phyloP scores from a whole-genome alignment of 2,329 filamentous ascomycete genomes.

The Nigrospora sphaerica region DNA sequence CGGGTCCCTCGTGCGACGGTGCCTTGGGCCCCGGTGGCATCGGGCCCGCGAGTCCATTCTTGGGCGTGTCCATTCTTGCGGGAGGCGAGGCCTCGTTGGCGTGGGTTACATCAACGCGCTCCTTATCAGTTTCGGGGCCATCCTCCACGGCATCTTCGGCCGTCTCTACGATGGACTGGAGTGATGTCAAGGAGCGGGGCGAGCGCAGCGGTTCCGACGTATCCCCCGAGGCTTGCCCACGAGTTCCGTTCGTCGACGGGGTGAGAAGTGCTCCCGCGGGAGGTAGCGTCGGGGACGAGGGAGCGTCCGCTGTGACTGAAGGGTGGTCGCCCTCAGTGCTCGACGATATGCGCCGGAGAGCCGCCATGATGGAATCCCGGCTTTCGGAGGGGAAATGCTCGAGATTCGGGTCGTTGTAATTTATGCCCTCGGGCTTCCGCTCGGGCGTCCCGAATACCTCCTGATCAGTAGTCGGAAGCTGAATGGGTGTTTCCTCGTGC shows the following conservation, averaged over 20 bases:
- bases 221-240: background rate
- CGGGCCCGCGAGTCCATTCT: background rate
- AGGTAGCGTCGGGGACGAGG: conserved; percentile 10
- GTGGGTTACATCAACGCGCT: background rate
- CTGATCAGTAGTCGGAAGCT: background rate
- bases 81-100: no score
- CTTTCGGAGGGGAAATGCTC: conserved; percentile 20
- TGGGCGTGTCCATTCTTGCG: background rate
- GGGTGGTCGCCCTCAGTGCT: conserved; percentile 18
- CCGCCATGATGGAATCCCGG: conserved; percentile 19
- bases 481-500: conserved; percentile 3
- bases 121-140: background rate
- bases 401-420: conserved; percentile 19
- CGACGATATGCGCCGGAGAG: conserved; percentile 21
- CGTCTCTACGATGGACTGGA: conserved; percentile 4
- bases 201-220: background rate
- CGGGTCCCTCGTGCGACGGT: conserved; percentile 1
- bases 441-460: background rate
- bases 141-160: background rate
- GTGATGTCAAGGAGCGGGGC: conserved; percentile 2
- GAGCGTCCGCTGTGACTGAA: conserved; percentile 8
- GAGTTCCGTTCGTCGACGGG: background rate
- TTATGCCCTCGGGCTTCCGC: conserved; percentile 3
- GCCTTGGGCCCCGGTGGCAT: background rate
- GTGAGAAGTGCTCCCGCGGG: background rate